A percentile compares a stretch with the other conserved stretches of the same genome.
phyloP scores from a whole-genome alignment of 169 alveolate genomes.

The Eimeria necatrix region DNA sequence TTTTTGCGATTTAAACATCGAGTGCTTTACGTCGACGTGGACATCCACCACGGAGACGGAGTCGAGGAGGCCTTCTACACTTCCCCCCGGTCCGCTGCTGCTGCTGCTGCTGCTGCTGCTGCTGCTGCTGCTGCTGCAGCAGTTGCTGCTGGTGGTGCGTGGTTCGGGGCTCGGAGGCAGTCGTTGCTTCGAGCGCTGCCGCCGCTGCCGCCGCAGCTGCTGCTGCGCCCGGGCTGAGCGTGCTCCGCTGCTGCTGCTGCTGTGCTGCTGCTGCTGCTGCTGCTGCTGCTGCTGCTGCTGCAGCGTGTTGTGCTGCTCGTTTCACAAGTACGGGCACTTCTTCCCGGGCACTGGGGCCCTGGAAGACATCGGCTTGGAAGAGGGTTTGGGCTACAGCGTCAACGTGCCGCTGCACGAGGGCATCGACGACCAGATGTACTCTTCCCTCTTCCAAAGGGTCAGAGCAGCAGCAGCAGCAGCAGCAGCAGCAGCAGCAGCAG shows the following conservation, averaged over 20 bases:
- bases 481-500: not conserved
- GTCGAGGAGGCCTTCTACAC: conserved; percentile 98
- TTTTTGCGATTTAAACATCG: conserved; percentile 94
- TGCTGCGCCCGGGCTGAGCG: no score
- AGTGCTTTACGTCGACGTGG: conserved; percentile 99
- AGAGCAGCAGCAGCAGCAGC: not conserved
- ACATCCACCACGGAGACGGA: conserved; percentile 99
- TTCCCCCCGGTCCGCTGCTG: conserved; percentile 83
- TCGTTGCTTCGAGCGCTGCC: no score
- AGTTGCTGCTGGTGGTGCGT: no score
- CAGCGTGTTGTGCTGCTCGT: conserved; percentile 98
- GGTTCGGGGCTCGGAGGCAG: no score
- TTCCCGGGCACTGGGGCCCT: conserved; percentile 99
- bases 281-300: conserved; percentile 77
- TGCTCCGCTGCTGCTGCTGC: no score
- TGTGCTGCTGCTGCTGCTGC: not conserved
- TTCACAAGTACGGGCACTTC: conserved; percentile 99
- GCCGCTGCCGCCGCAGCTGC: no score
- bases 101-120: conserved; percentile 87
- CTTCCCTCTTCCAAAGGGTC: conserved; percentile 91
- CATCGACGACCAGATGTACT: conserved; percentile 97
- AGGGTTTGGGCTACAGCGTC: conserved; percentile 96
- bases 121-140: conserved; percentile 86
- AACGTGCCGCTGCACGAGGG: conserved; percentile 99
- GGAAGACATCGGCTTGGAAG: conserved; percentile 97